Conservation (phyloP, 2,329 filamentous ascomycete genomes). For the Fusarium napiforme region DNA sequence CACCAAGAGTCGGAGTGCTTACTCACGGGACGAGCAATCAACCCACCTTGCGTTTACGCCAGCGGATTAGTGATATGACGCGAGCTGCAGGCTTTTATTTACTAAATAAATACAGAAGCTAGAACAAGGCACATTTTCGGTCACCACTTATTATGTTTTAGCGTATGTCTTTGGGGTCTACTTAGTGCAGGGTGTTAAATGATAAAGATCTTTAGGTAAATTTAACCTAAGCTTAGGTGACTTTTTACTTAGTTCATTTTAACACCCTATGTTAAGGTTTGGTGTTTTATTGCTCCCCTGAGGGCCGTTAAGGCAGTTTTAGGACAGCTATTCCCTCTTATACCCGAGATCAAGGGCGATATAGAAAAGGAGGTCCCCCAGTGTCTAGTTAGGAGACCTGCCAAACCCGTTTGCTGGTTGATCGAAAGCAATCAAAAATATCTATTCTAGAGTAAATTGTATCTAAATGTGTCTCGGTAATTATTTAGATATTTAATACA, state of each 20-base stretch:
- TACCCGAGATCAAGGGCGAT: neutral
- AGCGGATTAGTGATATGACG: neutral
- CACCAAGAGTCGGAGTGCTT: neutral
- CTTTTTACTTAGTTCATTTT: too few relatives aligned
- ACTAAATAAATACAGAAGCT: rapidly evolving
- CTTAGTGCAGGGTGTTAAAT: neutral
- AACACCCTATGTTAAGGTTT: too few relatives aligned
- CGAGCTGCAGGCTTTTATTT: rapidly evolving
- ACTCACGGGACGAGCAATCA: neutral
- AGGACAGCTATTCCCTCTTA: too few relatives aligned
- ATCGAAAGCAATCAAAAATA: rapidly evolving
- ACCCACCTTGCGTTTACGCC: neutral
- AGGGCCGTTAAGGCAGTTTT: too few relatives aligned
- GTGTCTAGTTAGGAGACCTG: neutral
- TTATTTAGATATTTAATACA: rapidly evolving
- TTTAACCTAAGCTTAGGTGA: too few relatives aligned
- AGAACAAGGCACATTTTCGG: rapidly evolving
- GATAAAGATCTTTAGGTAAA: too few relatives aligned
- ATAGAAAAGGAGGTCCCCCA: rapidly evolving
- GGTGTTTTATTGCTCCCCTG: too few relatives aligned
- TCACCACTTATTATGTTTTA: rapidly evolving
- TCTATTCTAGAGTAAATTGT: neutral
- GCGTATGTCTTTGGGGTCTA: rapidly evolving
- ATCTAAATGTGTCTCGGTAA: rapidly evolving
- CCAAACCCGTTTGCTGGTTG: rapidly evolving